Base-by-base conservation (phyloP, 1,284 basidiomycete species). In the Puccinia hordei region DNA sequence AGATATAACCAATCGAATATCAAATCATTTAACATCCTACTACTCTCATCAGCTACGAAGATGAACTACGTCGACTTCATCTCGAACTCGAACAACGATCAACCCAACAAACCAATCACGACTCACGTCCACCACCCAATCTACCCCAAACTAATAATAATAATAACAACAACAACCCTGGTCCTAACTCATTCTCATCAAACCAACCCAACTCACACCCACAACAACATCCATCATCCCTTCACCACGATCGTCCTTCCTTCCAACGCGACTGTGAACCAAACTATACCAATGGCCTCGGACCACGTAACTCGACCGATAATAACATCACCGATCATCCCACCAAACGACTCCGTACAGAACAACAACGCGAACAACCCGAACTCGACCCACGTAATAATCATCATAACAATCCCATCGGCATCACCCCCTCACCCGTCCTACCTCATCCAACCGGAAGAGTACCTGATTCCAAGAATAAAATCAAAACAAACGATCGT, bases 41-140 rank as follows among this genome's bases (percentile, higher is more conserved):
- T 63, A 15, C 41, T 75, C 61, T 13, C 27, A 17, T 8, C n/a
- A 80, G 78, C 30, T 73, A 80, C 49, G 78, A 80, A 27, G 78
- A 80, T 73, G 78, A 80, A 44, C n/a, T 80, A 2, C 57, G 78
- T 5, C n/a, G 78, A 35, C 51, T 80, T 6, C 69, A 73, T 22
- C 69, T 65, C 49, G 69, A 80, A 55, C 30, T 80, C 8, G 78
- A 80, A 38, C 78, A 73, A 44, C 69, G 78, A 41, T 44, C 68
- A 41, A 22, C 78, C 15, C 78, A 49, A 51, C 55, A 53, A 72
- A 17, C 66, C 24, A 53, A 30, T 38, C 75, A 78, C 38, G 77
- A 80, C 27, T 19, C 41, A 4, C 69, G 77, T 38, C 51, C 51
- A 30, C 69, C 69, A 22, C 77, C 77, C 55, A 61, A 61, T 30